Evolutionary conservation across 441 rosid species (phyloP).

Genomic region (Isatis lusitanica): DNA sequence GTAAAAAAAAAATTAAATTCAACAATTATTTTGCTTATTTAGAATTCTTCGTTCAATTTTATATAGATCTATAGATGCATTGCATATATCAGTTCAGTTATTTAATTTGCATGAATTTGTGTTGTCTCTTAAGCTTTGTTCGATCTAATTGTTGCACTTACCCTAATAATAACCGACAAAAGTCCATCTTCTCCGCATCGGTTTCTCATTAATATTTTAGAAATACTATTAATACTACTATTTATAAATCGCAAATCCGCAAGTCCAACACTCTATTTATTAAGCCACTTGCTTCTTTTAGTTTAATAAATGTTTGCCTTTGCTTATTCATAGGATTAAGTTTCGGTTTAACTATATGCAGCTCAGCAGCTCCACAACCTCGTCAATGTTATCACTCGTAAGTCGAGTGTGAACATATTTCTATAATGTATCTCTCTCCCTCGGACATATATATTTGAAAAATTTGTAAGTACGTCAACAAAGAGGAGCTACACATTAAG

Average conservation of each 20-base stretch:
- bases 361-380: slow-evolving; percentile 9
- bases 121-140: slow-evolving; percentile 27
- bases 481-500: background rate
- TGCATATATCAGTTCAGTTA: slow-evolving; percentile 7
- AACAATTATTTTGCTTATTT: too few relatives aligned
- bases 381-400: background rate
- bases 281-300: background rate
- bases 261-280: background rate
- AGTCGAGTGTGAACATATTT: background rate
- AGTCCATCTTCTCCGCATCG: slow-evolving; percentile 31
- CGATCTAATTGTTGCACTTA: slow-evolving; percentile 10
- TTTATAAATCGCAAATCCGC: background rate
- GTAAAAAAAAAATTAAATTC: too few relatives aligned
- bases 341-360: background rate
- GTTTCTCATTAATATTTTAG: background rate
- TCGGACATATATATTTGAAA: background rate
- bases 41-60: background rate
- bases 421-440: background rate
- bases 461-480: background rate
- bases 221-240: too few relatives aligned
- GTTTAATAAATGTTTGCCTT: background rate
- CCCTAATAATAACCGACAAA: slow-evolving; percentile 26
- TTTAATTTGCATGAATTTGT: slow-evolving; percentile 9
- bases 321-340: background rate
- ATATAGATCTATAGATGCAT: slow-evolving; percentile 16